Conservation (phyloP, 2,329 filamentous ascomycete species). For the Lasiodiplodia sp. region DNA sequence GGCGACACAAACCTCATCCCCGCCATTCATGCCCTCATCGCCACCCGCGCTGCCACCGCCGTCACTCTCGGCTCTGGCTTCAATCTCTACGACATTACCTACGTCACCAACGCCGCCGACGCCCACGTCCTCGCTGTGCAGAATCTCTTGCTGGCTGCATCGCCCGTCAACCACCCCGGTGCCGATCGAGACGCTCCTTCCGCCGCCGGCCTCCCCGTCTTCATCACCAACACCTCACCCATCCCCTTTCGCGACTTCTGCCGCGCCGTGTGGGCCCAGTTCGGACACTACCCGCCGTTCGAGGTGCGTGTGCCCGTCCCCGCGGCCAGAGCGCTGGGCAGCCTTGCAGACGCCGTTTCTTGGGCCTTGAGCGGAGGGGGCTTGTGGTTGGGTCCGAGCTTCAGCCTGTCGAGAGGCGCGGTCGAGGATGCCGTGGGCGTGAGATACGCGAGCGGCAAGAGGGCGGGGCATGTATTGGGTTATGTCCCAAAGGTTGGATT, state of each 20-base stretch:
- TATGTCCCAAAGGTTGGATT: conserved; percentile 61
- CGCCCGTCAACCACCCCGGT: not conserved
- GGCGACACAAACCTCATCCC: conserved; percentile 81
- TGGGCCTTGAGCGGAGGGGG: conserved; percentile 55
- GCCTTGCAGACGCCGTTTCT: conserved; percentile 55
- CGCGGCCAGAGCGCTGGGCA: conserved; percentile 58
- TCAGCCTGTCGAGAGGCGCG: conserved; percentile 52
- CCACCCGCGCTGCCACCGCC: conserved; percentile 42
- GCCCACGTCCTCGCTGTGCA: conserved; percentile 82
- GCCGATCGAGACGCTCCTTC: conserved; percentile 39
- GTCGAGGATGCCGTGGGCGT: conserved; percentile 62
- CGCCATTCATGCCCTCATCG: conserved; percentile 69
- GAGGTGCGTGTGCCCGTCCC: conserved; percentile 57
- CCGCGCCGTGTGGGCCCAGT: conserved; percentile 75
- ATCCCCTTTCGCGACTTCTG: conserved; percentile 93
- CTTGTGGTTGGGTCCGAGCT: conserved; percentile 51
- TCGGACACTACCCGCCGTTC: conserved; percentile 61
- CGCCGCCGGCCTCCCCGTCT: conserved; percentile 79
- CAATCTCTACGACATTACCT: conserved; percentile 76
- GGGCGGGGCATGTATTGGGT: conserved; percentile 60
- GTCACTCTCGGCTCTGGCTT: conserved; percentile 81
- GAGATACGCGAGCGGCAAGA: conserved; percentile 61
- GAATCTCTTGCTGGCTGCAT: conserved; percentile 70
- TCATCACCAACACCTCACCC: conserved; percentile 88
- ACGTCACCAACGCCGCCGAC: conserved; percentile 74